Percentiles rank a stretch among this genome's conserved stretches.
phyloP scores from a whole-genome alignment of 2,329 filamentous ascomycete genomes.

The Endoconidiophora polonica region DNA sequence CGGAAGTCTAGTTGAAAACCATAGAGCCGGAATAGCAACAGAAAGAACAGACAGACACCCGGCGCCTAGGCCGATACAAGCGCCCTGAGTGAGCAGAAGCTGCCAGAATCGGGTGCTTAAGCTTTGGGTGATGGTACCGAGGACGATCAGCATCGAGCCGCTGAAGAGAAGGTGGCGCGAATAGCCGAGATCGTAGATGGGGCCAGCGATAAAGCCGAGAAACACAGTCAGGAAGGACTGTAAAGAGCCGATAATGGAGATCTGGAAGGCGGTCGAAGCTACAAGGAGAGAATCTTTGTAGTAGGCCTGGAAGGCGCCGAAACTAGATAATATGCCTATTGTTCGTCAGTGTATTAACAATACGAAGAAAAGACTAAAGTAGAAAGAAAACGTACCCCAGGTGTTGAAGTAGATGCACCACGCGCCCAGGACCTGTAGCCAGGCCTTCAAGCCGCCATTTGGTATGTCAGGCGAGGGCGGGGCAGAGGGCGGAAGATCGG shows the following conservation, averaged over 20 bases:
- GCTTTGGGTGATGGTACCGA: conserved; percentile 25
- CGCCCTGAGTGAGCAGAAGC: conserved; percentile 25
- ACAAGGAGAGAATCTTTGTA: conserved; percentile 19
- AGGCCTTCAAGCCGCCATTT: conserved; percentile 21
- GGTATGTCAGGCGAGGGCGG: background rate
- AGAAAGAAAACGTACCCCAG: conserved; percentile 16
- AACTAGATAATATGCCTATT: conserved; percentile 15
- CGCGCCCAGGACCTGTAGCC: conserved; percentile 22
- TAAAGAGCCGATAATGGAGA: conserved; percentile 24
- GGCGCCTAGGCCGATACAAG: conserved; percentile 27
- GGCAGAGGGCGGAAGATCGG: background rate
- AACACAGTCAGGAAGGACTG: conserved; percentile 24
- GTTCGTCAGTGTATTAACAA: background rate
- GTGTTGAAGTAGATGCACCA: conserved; percentile 23
- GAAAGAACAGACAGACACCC: conserved; percentile 24
- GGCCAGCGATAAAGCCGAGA: conserved; percentile 23
- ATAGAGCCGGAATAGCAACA: conserved; percentile 25
- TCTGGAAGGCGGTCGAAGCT: conserved; percentile 16
- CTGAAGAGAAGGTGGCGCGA: conserved; percentile 19
- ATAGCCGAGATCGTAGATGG: conserved; percentile 25
- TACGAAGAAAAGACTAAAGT: background rate
- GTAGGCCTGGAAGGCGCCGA: conserved; percentile 22
- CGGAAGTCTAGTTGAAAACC: conserved; percentile 24
- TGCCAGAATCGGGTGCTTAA: conserved; percentile 25
- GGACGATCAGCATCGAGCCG: conserved; percentile 21